Evolutionary conservation across 148 eudicot species (phyloP).

Genomic region (Beta vulgaris): DNA sequence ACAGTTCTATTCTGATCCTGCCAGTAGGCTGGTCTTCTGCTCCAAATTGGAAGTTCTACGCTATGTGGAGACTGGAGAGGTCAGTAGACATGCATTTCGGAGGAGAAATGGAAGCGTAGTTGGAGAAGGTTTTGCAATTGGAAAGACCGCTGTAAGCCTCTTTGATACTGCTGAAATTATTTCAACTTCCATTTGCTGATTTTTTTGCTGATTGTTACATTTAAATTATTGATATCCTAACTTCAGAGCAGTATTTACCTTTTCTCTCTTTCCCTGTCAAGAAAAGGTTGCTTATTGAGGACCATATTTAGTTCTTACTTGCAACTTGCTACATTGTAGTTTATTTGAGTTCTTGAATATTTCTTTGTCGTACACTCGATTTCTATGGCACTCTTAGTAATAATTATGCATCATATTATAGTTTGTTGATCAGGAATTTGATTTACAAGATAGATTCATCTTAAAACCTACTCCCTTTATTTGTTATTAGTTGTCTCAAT

Average conservation of each 20-base stretch:
- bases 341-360: too few species aligned
- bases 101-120: constrained; percentile 37
- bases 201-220: not conserved
- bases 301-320: too few species aligned
- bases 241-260: not conserved
- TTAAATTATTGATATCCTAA: not conserved
- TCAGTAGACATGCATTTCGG: constrained; percentile 55
- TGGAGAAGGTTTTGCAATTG: constrained; percentile 30
- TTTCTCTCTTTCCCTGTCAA: not conserved
- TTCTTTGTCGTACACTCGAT: too few species aligned
- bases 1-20: constrained; percentile 57
- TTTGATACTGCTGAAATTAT: not conserved
- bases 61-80: constrained; percentile 60
- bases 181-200: constrained; percentile 10
- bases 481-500: too few species aligned
- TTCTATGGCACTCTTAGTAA: too few species aligned
- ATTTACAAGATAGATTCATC: too few species aligned
- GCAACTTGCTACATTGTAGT: too few species aligned
- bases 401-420: too few species aligned
- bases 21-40: constrained; percentile 59
- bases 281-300: not conserved
- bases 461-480: too few species aligned
- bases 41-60: constrained; percentile 64
- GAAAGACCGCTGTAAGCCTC: constrained; percentile 40
- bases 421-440: too few species aligned